Base-by-base conservation (phyloP, 2,329 filamentous ascomycete species). In the Aspergillus sp. region DNA sequence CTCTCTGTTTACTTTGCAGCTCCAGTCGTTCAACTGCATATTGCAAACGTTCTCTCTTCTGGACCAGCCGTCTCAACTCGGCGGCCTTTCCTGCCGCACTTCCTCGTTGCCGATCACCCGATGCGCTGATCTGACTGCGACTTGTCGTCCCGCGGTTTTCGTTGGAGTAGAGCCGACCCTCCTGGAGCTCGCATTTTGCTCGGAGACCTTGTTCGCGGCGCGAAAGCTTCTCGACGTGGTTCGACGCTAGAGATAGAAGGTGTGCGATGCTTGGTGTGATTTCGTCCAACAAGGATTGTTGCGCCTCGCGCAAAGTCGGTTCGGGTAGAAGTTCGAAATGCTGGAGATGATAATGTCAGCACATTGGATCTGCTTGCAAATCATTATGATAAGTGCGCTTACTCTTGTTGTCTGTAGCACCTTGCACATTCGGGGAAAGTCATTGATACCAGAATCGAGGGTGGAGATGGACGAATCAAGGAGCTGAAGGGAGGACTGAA, bases 241-340 rank as follows among this genome's bases (percentile, higher is more conserved):
- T 85, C 60, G 90, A 86, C n/a, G 91, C 90, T 60, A 91, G 86
- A 57, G 85, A 82, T 47, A 96, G 84, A 2, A 96, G 83, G 52
- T 85, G 82, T 26, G 86, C 79, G 58, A 95, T 88, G 70, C 90
- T 91, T 8, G 92, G 92, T n/a, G 87, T 86, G 61, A 96, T 94
- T 68, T 95, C 91, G 64, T 90, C 88, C 62, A 91, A 87, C 16
- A 96, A 83, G 4, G 90, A 86, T 60, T 89, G 80, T 72, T 96
- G 92, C 30, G 92, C 92, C 57, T 87, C 82, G 55, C 86, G 85
- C 42, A 96, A 83, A 47, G 89, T 89, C 11, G 88, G 84, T 68
- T 95, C 90, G 14, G 91, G 89, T 61, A 96, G 89, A 40, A 96
- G 85, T 71, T 96, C 92, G 73, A 95, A 96, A 75, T 96, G 92